These are phyloP conservation scores for Vigna mungo DNA, from an alignment of 306 rosid genomes.

Conservation along the genomic window DNA sequence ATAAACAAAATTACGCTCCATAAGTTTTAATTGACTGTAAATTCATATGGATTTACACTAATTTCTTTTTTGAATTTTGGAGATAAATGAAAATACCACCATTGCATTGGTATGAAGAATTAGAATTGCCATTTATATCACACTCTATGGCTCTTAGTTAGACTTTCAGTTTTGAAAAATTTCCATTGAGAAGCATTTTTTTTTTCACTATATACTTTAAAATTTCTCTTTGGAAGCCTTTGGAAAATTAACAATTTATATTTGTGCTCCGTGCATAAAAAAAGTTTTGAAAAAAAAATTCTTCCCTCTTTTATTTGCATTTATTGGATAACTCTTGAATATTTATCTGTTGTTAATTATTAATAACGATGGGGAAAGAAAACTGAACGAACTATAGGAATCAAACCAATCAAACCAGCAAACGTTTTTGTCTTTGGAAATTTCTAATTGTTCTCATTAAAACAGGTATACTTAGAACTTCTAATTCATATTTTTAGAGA, in stretches of 20 bases:
- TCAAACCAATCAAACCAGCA: no score
- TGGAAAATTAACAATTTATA: no score
- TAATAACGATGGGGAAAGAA: neutral
- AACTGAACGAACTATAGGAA: no score
- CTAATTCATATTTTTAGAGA: no score
- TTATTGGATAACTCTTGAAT: neutral
- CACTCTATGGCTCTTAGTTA: neutral
- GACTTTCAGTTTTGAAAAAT: neutral
- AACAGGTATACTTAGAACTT: no score
- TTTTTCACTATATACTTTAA: neutral
- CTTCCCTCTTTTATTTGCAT: neutral
- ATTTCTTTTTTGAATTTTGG: neutral
- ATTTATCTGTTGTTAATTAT: neutral
- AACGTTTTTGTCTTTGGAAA: neutral
- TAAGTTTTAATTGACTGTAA: neutral
- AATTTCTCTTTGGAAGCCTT: neutral
- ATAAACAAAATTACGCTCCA: neutral
- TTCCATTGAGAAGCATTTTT: neutral
- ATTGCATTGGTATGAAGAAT: neutral
- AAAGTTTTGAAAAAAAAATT: no score
- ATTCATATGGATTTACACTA: neutral
- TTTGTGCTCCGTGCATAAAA: no score
- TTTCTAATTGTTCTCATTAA: no score
- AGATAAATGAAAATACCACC: neutral
- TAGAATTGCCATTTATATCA: neutral